A percentile compares a stretch with the other conserved stretches of the same genome.
These are phyloP conservation scores for Botrytis squamosa DNA, from an alignment of 2,329 filamentous ascomycete species.

Conservation along the genomic window DNA sequence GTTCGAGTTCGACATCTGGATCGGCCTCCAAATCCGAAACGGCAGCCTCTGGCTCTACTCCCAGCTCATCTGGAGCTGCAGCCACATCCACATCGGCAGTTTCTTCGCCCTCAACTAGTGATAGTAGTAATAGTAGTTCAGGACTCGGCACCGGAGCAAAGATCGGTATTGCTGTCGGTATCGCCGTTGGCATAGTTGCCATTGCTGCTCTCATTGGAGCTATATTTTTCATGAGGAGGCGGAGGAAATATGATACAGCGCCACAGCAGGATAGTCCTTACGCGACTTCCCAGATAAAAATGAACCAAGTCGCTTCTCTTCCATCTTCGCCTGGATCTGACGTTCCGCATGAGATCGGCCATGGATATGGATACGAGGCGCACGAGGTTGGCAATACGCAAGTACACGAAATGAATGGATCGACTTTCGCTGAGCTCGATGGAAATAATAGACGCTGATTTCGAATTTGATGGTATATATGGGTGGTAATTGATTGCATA, in stretches of 20 bases:
- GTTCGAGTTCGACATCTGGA: not conserved
- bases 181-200: not conserved
- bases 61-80: not conserved
- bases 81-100: not conserved
- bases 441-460: not conserved
- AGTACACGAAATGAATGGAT: not conserved
- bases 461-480: not conserved
- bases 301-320: not conserved
- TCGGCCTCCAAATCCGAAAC: not conserved
- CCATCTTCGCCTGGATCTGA: not conserved
- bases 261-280: not conserved
- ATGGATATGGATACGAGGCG: not conserved
- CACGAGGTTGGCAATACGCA: not conserved
- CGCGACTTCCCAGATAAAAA: not conserved
- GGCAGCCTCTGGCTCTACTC: not conserved
- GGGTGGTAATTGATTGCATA: not conserved
- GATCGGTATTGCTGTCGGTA: not conserved
- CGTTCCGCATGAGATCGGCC: not conserved
- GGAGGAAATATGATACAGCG: not conserved
- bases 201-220: not conserved
- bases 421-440: not conserved
- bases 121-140: not conserved
- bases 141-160: conserved; percentile 4
- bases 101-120: not conserved
- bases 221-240: not conserved